These are phyloP conservation scores for Gyrodon lividus DNA, from an alignment of 768 basidiomycete genomes.

Conservation along the genomic window DNA sequence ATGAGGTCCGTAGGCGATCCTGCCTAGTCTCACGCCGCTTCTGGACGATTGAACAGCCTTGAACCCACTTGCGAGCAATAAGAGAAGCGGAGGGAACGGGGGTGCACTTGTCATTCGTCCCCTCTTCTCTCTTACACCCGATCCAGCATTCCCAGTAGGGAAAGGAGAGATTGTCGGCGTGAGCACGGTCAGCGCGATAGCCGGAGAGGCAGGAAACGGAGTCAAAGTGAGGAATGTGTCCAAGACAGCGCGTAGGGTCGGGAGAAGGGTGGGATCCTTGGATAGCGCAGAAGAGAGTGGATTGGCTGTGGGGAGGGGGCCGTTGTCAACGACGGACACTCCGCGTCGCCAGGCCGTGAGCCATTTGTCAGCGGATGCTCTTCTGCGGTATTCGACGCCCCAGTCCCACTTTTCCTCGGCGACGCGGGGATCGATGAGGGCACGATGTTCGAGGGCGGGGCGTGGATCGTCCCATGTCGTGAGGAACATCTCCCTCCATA, in stretches of 20 bases:
- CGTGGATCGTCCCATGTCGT: conserved; percentile 51
- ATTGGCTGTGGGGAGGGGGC: neutral
- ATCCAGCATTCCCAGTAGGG: conserved; percentile 4
- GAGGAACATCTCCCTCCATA: conserved; percentile 52
- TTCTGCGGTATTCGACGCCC: conserved; percentile 24
- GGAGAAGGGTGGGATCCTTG: conserved; percentile 2
- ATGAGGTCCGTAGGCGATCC: conserved; percentile 22
- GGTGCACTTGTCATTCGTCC: conserved; percentile 31
- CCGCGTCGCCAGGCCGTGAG: conserved; percentile 25
- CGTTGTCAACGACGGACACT: conserved; percentile 6
- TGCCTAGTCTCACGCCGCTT: conserved; percentile 16
- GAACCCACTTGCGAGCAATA: conserved; percentile 21
- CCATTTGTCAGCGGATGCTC: conserved; percentile 20
- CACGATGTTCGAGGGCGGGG: conserved; percentile 27
- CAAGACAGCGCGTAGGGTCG: conserved; percentile 32
- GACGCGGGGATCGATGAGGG: conserved; percentile 24
- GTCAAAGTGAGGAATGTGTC: conserved; percentile 33
- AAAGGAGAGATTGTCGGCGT: too few relatives aligned
- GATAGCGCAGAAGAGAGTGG: too few relatives aligned
- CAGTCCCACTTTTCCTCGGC: conserved; percentile 20
- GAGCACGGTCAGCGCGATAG: conserved; percentile 19
- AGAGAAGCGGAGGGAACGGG: conserved; percentile 31
- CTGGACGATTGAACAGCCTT: conserved; percentile 21
- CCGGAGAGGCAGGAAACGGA: conserved; percentile 28
- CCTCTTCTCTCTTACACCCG: conserved; percentile 4